A percentile compares a stretch with the other conserved stretches of the same genome.
Evolutionary conservation across 2,329 filamentous ascomycete species (phyloP).

Genomic region (Stemphylium lycopersici): DNA sequence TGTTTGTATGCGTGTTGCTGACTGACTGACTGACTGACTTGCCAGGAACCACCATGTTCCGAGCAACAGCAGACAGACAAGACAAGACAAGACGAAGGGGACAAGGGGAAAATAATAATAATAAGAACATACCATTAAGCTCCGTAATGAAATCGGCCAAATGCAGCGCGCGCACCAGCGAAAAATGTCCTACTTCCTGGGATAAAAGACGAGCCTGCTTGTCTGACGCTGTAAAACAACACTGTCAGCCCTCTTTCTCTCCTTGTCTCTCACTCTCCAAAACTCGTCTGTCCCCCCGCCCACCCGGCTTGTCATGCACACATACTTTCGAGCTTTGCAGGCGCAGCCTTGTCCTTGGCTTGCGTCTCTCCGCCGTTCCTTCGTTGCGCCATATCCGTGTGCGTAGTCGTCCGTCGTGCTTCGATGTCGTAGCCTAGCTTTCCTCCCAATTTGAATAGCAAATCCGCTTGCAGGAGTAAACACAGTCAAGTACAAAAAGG

Average conservation of each 20-base stretch:
- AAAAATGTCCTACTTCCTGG: conserved; percentile 74
- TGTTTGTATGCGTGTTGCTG: too few relatives aligned
- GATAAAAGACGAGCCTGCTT: conserved; percentile 79
- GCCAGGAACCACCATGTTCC: too few relatives aligned
- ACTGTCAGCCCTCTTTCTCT: conserved; percentile 12
- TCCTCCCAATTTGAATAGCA: too few relatives aligned
- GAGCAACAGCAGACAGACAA: too few relatives aligned
- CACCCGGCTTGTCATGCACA: neutral
- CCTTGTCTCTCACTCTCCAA: neutral
- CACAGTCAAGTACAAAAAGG: too few relatives aligned
- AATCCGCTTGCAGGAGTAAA: too few relatives aligned
- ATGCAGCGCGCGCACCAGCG: conserved; percentile 67
- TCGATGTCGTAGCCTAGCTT: neutral
- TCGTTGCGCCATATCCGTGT: conserved; percentile 13
- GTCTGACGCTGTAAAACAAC: conserved; percentile 61
- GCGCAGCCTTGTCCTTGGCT: conserved; percentile 49
- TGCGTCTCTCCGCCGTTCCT: conserved; percentile 16
- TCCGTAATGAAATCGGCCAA: conserved; percentile 85
- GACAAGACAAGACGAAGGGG: too few relatives aligned
- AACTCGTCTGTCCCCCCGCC: neutral
- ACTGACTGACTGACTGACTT: too few relatives aligned
- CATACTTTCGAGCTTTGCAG: conserved; percentile 54
- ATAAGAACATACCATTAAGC: conserved; percentile 64
- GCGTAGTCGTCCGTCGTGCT: conserved; percentile 1
- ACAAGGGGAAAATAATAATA: too few relatives aligned